phyloP scores from a whole-genome alignment of 2,329 filamentous ascomycete species.

The Exophiala aquamarina region DNA sequence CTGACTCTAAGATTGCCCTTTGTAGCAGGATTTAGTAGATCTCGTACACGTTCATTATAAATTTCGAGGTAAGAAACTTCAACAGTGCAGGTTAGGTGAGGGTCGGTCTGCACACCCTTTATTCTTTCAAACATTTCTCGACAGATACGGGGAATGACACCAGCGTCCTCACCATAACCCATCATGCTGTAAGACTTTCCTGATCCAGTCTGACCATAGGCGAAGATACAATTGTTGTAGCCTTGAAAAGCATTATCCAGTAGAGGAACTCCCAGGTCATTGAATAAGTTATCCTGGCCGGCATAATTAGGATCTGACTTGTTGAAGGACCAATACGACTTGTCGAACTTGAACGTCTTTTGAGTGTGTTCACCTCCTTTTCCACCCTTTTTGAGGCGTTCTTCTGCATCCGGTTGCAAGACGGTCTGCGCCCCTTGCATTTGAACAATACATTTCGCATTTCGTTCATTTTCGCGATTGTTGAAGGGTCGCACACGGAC shows the following conservation, averaged over 20 bases:
- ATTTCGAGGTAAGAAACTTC: slow-evolving; percentile 99
- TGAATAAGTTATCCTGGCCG: slow-evolving; percentile 83
- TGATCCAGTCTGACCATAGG: slow-evolving; percentile 96
- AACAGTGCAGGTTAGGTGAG: slow-evolving; percentile 81
- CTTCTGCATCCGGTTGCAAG: slow-evolving; percentile 65
- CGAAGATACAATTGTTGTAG: slow-evolving; percentile 99
- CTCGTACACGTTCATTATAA: slow-evolving; percentile 96
- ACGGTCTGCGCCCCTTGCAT: slow-evolving; percentile 95
- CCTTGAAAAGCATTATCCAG: slow-evolving; percentile 97
- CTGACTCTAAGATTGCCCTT: slow-evolving; percentile 96
- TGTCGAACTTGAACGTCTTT: slow-evolving; percentile 93
- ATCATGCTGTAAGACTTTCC: slow-evolving; percentile 99
- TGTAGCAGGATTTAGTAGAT: slow-evolving; percentile 89
- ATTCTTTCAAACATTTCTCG: slow-evolving; percentile 97
- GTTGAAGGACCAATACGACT: slow-evolving; percentile 97
- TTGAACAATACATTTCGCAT: slow-evolving; percentile 93
- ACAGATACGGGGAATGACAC: slow-evolving; percentile 95
- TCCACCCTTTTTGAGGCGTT: slow-evolving; percentile 49
- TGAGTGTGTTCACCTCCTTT: slow-evolving; percentile 56
- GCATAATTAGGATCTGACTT: slow-evolving; percentile 79
- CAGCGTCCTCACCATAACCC: slow-evolving; percentile 94
- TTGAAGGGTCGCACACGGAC: slow-evolving; percentile 96
- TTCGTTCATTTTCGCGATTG: slow-evolving; percentile 86
- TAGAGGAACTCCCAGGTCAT: slow-evolving; percentile 82
- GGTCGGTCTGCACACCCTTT: slow-evolving; percentile 66